A percentile compares a stretch with the other conserved stretches of the same genome.
Evolutionary conservation across 495 filamentous ascomycete species (phyloP).

Genomic region (Trichoderma asperelloides): DNA sequence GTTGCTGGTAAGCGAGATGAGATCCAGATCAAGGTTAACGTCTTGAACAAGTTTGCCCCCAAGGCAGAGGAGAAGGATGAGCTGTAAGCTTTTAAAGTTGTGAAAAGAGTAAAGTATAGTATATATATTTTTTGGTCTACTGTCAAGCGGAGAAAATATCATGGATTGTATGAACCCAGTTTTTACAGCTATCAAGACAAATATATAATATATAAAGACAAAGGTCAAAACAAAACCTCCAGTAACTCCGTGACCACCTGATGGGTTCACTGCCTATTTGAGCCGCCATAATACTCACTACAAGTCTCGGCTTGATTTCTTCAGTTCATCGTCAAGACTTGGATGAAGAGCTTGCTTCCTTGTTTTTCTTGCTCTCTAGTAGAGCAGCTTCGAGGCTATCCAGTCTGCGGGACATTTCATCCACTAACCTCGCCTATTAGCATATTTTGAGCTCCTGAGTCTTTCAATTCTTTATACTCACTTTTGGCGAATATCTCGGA

Average conservation of each 20-base stretch:
- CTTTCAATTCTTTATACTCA: conserved; percentile 33
- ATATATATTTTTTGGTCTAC: background rate
- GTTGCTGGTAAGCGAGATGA: conserved; percentile 85
- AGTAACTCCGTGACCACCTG: conserved; percentile 19
- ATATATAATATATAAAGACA: background rate
- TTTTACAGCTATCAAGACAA: background rate
- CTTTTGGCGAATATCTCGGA: conserved; percentile 83
- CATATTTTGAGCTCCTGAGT: background rate
- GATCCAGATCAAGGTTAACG: conserved; percentile 75
- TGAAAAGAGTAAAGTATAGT: background rate
- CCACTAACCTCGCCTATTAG: conserved; percentile 49
- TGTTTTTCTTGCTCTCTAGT: conserved; percentile 38
- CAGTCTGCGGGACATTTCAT: conserved; percentile 85
- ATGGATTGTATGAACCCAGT: conserved; percentile 1
- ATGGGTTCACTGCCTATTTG: conserved; percentile 7
- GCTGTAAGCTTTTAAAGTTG: conserved; percentile 40
- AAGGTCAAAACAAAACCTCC: background rate
- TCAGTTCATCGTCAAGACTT: conserved; percentile 14
- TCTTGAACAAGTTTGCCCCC: conserved; percentile 67
- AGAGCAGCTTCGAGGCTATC: conserved; percentile 79
- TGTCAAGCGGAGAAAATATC: conserved; percentile 1
- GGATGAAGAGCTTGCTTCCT: conserved; percentile 19
- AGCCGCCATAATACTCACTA: background rate
- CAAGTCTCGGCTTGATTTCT: background rate
- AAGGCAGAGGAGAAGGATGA: conserved; percentile 52